phyloP scores from a whole-genome alignment of 306 rosid species.

The Quercus berberidifolia region DNA sequence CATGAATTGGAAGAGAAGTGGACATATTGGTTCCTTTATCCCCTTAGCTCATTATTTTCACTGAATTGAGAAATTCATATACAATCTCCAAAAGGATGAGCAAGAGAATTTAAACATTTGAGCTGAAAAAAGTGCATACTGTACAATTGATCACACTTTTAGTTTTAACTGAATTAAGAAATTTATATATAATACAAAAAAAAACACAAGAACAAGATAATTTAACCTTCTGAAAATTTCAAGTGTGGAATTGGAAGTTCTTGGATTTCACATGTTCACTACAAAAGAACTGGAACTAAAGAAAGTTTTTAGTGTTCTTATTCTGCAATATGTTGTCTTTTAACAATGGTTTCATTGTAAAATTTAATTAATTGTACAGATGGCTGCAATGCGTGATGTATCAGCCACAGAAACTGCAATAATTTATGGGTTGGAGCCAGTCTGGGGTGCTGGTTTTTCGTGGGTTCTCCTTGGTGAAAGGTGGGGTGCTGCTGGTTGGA shows the following conservation, averaged over 20 bases:
- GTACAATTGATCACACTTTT: not conserved
- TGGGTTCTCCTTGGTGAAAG: slow-evolving; percentile 87
- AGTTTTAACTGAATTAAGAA: not conserved
- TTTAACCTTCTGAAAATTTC: not conserved
- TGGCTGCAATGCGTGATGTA: slow-evolving; percentile 73
- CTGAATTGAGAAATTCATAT: not conserved
- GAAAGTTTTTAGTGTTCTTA: not conserved
- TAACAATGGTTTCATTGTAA: too few relatives aligned
- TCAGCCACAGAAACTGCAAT: slow-evolving; percentile 78
- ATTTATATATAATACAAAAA: not conserved
- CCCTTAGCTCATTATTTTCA: not conserved
- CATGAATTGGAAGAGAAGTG: not conserved
- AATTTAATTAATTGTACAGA: slow-evolving; percentile 26
- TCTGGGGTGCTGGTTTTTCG: slow-evolving; percentile 80
- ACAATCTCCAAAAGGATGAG: not conserved
- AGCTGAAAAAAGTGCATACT: not conserved
- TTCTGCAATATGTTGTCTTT: not conserved
- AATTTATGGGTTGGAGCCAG: slow-evolving; percentile 74
- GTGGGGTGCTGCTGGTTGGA: slow-evolving; percentile 70
- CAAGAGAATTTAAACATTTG: not conserved
- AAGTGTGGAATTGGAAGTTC: not conserved
- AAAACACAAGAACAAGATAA: not conserved
- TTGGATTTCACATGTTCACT: not conserved
- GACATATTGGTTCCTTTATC: not conserved
- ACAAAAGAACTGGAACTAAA: not conserved